These are phyloP conservation scores for Chenopodium album DNA, from an alignment of 148 eudicot species.

Conservation along the genomic window DNA sequence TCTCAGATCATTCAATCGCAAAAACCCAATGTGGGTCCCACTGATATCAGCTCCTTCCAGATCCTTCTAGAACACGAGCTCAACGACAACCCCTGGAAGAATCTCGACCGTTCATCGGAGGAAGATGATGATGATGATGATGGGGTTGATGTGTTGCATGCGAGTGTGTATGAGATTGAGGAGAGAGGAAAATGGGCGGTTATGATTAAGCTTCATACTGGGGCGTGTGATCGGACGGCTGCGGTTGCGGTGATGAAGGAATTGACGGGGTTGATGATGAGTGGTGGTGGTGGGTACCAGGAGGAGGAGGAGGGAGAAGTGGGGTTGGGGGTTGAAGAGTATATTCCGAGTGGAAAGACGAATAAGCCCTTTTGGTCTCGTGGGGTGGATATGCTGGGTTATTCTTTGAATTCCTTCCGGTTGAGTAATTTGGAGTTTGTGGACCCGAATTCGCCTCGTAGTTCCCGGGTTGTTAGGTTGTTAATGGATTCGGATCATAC, in stretches of 20 bases:
- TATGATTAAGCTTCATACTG: constrained; percentile 63
- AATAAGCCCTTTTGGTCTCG: constrained; percentile 86
- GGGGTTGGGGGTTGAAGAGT: constrained; percentile 62
- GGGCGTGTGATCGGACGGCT: constrained; percentile 67
- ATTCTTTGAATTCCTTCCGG: constrained; percentile 71
- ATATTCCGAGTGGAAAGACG: constrained; percentile 50
- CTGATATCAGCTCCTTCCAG: constrained; percentile 37
- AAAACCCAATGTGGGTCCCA: too few species aligned
- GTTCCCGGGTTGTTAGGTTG: constrained; percentile 50
- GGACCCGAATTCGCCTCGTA: constrained; percentile 36
- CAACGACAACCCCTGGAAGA: constrained; percentile 53
- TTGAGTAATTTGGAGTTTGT: constrained; percentile 49
- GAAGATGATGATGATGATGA: background rate
- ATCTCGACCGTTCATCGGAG: constrained; percentile 7
- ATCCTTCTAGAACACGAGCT: constrained; percentile 63
- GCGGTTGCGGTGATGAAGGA: constrained; percentile 56
- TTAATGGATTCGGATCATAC: constrained; percentile 43
- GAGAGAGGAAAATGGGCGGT: constrained; percentile 38
- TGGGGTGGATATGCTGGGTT: constrained; percentile 76
- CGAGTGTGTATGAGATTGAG: constrained; percentile 41
- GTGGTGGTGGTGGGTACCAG: background rate
- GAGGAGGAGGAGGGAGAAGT: constrained; percentile 28
- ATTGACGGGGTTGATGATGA: constrained; percentile 37
- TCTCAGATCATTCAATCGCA: constrained; percentile 27
- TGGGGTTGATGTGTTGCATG: constrained; percentile 42